These are phyloP conservation scores for Leucocoprinus sp. DNA, from an alignment of 768 basidiomycete genomes.

Conservation along the genomic window DNA sequence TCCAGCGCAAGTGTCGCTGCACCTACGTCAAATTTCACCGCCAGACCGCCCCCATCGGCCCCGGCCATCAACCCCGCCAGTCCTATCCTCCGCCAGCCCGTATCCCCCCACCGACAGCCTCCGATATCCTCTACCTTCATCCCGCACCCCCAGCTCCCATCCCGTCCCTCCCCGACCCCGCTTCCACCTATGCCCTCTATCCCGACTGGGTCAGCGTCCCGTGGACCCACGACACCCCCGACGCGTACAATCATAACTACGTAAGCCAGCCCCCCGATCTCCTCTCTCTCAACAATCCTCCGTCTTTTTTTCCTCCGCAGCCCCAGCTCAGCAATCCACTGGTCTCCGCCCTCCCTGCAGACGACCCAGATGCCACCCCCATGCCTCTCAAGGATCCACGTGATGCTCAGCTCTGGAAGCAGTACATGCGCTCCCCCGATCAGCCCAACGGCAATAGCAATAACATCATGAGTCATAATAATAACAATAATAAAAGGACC, in stretches of 20 bases:
- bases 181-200: constrained; percentile 21
- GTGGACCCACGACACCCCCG: constrained; percentile 7
- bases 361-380: constrained; percentile 40
- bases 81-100: constrained; percentile 13
- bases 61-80: constrained; percentile 49
- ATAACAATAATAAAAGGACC: too few relatives aligned
- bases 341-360: constrained; percentile 4
- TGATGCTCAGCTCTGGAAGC: too few relatives aligned
- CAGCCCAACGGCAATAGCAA: constrained; percentile 17
- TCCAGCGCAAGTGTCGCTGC: constrained; percentile 61
- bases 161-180: constrained; percentile 34
- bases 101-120: constrained; percentile 13
- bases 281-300: constrained; percentile 69
- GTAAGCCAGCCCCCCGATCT: too few relatives aligned
- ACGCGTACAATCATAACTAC: too few relatives aligned
- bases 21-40: constrained; percentile 80
- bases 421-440: constrained; percentile 53
- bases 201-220: constrained; percentile 15
- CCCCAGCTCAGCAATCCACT: constrained; percentile 6
- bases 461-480: constrained; percentile 14
- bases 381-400: constrained; percentile 34
- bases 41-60: constrained; percentile 71
- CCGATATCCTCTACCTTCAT: constrained; percentile 8
- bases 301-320: constrained; percentile 50
- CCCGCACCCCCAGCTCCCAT: constrained; percentile 20